These are phyloP conservation scores for Yarrowia keelungensis DNA, from an alignment of 805 yeast genomes.

Conservation along the genomic window DNA sequence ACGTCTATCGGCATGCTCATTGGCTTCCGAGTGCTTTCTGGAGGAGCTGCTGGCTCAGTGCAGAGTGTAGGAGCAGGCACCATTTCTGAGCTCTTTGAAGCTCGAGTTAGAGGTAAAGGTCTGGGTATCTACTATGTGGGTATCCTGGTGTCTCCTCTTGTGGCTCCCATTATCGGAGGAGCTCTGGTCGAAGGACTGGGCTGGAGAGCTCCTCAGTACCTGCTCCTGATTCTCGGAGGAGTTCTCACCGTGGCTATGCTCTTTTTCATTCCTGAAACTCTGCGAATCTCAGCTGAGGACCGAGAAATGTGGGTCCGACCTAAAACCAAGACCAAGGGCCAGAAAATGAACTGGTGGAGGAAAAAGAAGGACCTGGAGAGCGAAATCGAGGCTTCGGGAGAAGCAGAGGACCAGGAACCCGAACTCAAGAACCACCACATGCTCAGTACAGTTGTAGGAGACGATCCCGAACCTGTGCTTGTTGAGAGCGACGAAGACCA, in stretches of 20 bases:
- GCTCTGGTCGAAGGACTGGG: constrained; percentile 73
- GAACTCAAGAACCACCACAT: constrained; percentile 19
- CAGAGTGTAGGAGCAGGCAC: constrained; percentile 93
- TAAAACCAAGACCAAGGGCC: constrained; percentile 6
- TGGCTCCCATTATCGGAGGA: constrained; percentile 84
- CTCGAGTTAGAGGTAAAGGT: constrained; percentile 75
- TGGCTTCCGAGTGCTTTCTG: constrained; percentile 71
- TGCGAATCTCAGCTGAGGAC: constrained; percentile 52
- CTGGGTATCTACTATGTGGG: constrained; percentile 84
- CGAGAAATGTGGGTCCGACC: constrained; percentile 32
- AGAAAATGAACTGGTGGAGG: constrained; percentile 25
- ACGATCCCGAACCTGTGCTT: constrained; percentile 12
- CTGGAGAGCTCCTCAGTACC: constrained; percentile 92
- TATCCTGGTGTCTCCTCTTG: constrained; percentile 77
- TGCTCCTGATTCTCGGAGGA: constrained; percentile 72
- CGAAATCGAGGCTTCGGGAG: constrained; percentile 1
- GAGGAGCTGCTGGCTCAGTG: constrained; percentile 84
- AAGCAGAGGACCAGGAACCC: constrained; percentile 23
- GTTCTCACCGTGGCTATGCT: constrained; percentile 57
- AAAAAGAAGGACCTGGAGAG: constrained; percentile 32
- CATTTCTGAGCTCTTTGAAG: constrained; percentile 71
- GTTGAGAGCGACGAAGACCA: not conserved
- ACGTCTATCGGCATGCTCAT: constrained; percentile 68
- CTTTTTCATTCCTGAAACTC: constrained; percentile 78
- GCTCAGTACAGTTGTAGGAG: constrained; percentile 29